A percentile compares a stretch with the other conserved stretches of the same genome.
Evolutionary conservation across 1,284 basidiomycete genomes (phyloP).

Genomic region (Wallemia hederae): DNA sequence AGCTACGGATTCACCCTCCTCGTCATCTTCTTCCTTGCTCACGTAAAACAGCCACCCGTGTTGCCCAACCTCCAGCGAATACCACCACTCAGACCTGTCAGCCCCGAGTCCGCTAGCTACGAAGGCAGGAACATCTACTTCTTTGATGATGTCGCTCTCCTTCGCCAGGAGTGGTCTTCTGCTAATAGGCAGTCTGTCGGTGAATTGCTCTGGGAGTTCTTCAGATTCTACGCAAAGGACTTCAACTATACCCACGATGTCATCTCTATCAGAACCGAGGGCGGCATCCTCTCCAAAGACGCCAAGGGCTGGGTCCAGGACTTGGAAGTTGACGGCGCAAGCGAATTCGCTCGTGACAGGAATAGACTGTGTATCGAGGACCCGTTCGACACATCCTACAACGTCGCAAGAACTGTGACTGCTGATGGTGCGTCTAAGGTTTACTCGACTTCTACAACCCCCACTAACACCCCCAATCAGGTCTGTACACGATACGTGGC

Average conservation of each 20-base stretch:
- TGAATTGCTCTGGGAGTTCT: constrained; percentile 91
- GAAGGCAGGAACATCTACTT: constrained; percentile 54
- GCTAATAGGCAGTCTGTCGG: constrained; percentile 74
- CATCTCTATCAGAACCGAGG: constrained; percentile 57
- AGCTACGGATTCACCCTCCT: constrained; percentile 94
- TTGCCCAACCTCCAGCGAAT: constrained; percentile 73
- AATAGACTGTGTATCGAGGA: constrained; percentile 92
- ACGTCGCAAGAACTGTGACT: constrained; percentile 85
- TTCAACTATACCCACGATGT: constrained; percentile 78
- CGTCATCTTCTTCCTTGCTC: constrained; percentile 86
- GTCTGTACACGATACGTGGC: constrained; percentile 52
- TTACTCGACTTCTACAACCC: constrained; percentile 11
- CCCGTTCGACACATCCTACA: constrained; percentile 82
- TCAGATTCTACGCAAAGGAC: constrained; percentile 80
- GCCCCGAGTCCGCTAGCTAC: constrained; percentile 9
- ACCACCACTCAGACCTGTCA: constrained; percentile 50
- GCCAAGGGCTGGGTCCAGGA: constrained; percentile 79
- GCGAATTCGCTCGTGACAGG: constrained; percentile 45
- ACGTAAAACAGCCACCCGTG: constrained; percentile 83
- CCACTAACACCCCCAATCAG: constrained; percentile 1
- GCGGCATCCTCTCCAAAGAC: constrained; percentile 56
- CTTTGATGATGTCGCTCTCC: constrained; percentile 81
- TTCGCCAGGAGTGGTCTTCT: constrained; percentile 77
- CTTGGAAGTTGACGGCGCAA: constrained; percentile 27
- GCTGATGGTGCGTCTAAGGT: constrained; percentile 85